Percentiles rank a stretch among this genome's conserved stretches.
Conservation (phyloP, 83 land plant species). For the Picea abies region DNA sequence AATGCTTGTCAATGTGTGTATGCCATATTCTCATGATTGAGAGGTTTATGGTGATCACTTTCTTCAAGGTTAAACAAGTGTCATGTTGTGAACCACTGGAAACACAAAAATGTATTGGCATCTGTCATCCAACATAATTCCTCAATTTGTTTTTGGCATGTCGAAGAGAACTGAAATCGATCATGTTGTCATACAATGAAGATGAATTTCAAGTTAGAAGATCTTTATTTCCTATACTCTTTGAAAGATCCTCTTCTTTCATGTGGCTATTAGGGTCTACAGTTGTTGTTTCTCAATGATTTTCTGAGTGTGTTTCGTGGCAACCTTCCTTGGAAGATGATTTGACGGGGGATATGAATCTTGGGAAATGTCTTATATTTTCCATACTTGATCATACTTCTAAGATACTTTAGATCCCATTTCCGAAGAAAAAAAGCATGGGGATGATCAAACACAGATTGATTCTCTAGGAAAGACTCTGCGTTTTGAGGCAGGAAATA, state of each 20-base stretch:
- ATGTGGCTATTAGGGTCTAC: constrained; percentile 58
- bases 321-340: background rate
- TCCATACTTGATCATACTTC: constrained; percentile 59
- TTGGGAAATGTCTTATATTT: constrained; percentile 22
- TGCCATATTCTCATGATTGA: constrained; percentile 48
- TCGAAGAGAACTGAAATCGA: constrained; percentile 49
- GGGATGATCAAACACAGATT: constrained; percentile 25
- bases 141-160: too few relatives aligned
- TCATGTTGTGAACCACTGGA: background rate
- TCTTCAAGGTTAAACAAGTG: background rate
- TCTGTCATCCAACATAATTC: background rate
- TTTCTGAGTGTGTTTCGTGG: constrained; percentile 18
- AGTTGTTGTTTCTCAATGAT: constrained; percentile 18
- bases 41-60: constrained; percentile 11
- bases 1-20: constrained; percentile 19
- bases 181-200: constrained; percentile 28
- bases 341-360: background rate
- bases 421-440: background rate
- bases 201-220: constrained; percentile 22
- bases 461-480: constrained; percentile 25
- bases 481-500: constrained; percentile 21
- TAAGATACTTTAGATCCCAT: constrained; percentile 15
- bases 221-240: constrained; percentile 2
- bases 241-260: constrained; percentile 21
- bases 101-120: background rate